Conservation (phyloP, 2,329 filamentous ascomycete species). For the Arthrinium puccinioides region DNA sequence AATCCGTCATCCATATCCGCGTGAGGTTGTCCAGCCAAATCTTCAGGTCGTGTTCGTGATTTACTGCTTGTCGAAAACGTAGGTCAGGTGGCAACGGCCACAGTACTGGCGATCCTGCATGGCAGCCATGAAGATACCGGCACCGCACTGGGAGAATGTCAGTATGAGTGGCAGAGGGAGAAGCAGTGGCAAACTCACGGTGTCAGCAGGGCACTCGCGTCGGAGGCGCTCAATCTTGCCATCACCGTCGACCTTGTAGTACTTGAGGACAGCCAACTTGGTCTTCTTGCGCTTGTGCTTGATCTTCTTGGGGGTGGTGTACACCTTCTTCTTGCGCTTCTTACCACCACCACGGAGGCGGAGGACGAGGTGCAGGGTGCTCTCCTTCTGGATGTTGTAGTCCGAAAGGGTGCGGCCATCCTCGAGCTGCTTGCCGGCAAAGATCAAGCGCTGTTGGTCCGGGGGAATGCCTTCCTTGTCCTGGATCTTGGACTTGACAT, state of each 20-base stretch:
- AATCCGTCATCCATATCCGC: not conserved
- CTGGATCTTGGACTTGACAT: slow-evolving; percentile 98
- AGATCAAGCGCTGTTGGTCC: slow-evolving; percentile 99
- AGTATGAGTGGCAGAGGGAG: not conserved
- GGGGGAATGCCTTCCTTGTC: slow-evolving; percentile 99
- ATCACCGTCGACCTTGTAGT: slow-evolving; percentile 99
- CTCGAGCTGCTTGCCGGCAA: slow-evolving; percentile 99
- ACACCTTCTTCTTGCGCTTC: slow-evolving; percentile 99
- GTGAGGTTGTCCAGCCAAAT: not conserved
- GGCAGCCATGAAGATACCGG: slow-evolving; percentile 99
- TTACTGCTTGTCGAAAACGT: slow-evolving; percentile 60
- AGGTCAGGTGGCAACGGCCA: slow-evolving; percentile 65
- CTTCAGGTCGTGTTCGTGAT: slow-evolving; percentile 4
- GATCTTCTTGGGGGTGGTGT: slow-evolving; percentile 99
- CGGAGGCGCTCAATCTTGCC: slow-evolving; percentile 99
- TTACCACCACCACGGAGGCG: slow-evolving; percentile 97
- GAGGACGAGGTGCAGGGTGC: slow-evolving; percentile 94
- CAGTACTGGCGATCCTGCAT: slow-evolving; percentile 99
- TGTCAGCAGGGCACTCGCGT: slow-evolving; percentile 90
- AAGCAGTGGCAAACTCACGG: slow-evolving; percentile 49
- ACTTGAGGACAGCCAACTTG: slow-evolving; percentile 99
- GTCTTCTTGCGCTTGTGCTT: slow-evolving; percentile 99
- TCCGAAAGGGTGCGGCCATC: slow-evolving; percentile 97
- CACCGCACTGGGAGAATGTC: slow-evolving; percentile 66
- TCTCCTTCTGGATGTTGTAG: slow-evolving; percentile 99